A percentile compares a stretch with the other conserved stretches of the same genome.
Conservation (phyloP, 2,329 filamentous ascomycete species). For the Pseudocercospora eumusae region DNA sequence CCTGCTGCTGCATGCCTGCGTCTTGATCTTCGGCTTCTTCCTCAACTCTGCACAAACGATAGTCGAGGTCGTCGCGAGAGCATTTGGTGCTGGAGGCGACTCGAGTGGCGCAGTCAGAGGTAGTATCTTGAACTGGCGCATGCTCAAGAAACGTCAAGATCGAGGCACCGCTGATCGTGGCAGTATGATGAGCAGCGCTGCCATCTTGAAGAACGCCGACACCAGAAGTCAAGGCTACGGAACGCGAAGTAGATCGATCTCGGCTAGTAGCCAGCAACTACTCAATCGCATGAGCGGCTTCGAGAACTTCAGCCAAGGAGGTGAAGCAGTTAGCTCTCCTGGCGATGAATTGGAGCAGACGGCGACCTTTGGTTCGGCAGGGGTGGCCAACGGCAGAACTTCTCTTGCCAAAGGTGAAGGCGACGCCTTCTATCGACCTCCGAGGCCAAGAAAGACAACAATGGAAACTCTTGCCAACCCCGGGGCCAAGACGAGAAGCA, state of each 20-base stretch:
- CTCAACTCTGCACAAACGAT: slow-evolving; percentile 88
- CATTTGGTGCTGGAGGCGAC: slow-evolving; percentile 80
- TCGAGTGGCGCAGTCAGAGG: slow-evolving; percentile 60
- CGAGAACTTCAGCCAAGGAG: slow-evolving; percentile 57
- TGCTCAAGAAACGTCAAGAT: slow-evolving; percentile 38
- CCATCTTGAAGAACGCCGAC: slow-evolving; percentile 61
- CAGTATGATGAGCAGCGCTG: slow-evolving; percentile 79
- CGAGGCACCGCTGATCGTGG: slow-evolving; percentile 61
- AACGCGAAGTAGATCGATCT: slow-evolving; percentile 59
- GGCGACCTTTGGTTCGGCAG: slow-evolving; percentile 16
- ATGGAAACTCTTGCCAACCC: slow-evolving; percentile 55
- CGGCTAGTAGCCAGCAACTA: slow-evolving; percentile 63
- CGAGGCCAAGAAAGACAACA: slow-evolving; percentile 68
- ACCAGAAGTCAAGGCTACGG: slow-evolving; percentile 35
- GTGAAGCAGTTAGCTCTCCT: slow-evolving; percentile 58
- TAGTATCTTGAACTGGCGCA: slow-evolving; percentile 71
- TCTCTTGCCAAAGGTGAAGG: slow-evolving; percentile 28
- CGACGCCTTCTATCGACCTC: slow-evolving; percentile 88
- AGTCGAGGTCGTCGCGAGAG: slow-evolving; percentile 80
- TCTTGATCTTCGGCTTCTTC: slow-evolving; percentile 89
- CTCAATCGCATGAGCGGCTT: slow-evolving; percentile 57
- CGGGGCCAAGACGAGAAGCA: slow-evolving; percentile 45
- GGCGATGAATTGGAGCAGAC: slow-evolving; percentile 22
- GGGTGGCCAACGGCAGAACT: slow-evolving; percentile 16
- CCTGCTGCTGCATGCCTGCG: slow-evolving; percentile 77